Conservation (phyloP, 805 yeast species). For the Suhomyces xylopsoci region DNA sequence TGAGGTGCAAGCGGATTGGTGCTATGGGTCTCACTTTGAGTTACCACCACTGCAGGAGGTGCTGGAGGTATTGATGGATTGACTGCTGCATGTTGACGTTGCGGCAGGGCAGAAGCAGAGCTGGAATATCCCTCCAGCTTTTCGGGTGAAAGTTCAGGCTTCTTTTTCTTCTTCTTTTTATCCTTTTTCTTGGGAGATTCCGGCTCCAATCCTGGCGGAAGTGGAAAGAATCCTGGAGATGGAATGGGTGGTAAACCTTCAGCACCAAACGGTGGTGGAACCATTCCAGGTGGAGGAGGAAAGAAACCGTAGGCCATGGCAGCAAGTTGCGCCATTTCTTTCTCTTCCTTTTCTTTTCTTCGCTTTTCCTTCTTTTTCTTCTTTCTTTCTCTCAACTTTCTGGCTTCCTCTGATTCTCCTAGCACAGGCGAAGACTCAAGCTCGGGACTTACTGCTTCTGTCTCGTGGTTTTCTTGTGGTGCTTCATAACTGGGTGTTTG, state of each 20-base stretch:
- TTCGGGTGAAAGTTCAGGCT: background rate
- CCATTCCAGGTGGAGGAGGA: constrained; percentile 6
- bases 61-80: background rate
- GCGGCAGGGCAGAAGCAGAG: background rate
- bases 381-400: constrained; percentile 12
- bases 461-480: background rate
- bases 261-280: constrained; percentile 11
- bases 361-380: constrained; percentile 15
- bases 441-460: background rate
- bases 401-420: constrained; percentile 8
- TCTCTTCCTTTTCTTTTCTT: constrained; percentile 12
- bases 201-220: constrained; percentile 8
- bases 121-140: background rate
- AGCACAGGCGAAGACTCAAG: background rate
- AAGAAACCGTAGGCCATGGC: constrained; percentile 7
- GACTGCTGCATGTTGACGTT: background rate
- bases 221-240: constrained; percentile 11
- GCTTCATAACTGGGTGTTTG: background rate
- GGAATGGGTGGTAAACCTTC: constrained; percentile 9
- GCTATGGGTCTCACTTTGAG: background rate
- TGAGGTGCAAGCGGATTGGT: background rate
- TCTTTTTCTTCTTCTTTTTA: constrained; percentile 14
- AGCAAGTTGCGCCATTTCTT: constrained; percentile 6
- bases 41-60: background rate
- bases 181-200: constrained; percentile 10